Base-by-base conservation (phyloP, 2,329 filamentous ascomycete species). In the Chalaropsis thielavioides region DNA sequence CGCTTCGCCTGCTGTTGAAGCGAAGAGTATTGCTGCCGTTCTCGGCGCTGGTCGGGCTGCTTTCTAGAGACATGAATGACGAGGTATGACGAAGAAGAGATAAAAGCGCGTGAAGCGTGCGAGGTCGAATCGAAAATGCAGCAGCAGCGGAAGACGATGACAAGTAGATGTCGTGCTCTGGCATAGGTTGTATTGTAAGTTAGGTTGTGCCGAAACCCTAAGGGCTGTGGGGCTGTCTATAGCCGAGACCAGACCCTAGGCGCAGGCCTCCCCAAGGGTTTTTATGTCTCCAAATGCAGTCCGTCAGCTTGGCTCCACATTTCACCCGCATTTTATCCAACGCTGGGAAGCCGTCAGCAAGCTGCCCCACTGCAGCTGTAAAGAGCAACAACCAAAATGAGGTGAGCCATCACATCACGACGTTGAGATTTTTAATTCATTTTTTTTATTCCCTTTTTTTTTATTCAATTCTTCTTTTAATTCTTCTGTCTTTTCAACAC, bases 1-100 rank as follows among this genome's bases (percentile, higher is more conserved):
- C 91, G 70, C 92, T 96, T 68, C 94, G 81, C 46, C 92, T 54
- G 24, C 66, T 66, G 11, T 49, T 46, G 41, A 68, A 68, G 17
- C 51, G 43, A 17, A 66, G 59, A 17, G 56, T 13, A 10, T 31
- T 15, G 17, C 49, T 35, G 44, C 41, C 15, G 51, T 58, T n/a
- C 31, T 6, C 7, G 27, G 51, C 13, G 7, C 27, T 17, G 51
- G 7, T 58, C 4, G 17, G 27, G 10, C 8, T 38, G 24, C 27
- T 58, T 27, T 19, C 27, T 2, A 11, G 31, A 6, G 13, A 31
- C 51, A 58, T 58, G 51, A 35, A 5, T 27, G 51, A 13, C 6
- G 31, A 31, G 3, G 1, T 58, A 13, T 31, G 51, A 15, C 24
- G 11, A 10, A 6, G 13, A 11, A 56, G 11, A 11, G 7, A 17